Base-by-base conservation (phyloP, 495 filamentous ascomycete species). In the Clavariopsis aquatica region DNA sequence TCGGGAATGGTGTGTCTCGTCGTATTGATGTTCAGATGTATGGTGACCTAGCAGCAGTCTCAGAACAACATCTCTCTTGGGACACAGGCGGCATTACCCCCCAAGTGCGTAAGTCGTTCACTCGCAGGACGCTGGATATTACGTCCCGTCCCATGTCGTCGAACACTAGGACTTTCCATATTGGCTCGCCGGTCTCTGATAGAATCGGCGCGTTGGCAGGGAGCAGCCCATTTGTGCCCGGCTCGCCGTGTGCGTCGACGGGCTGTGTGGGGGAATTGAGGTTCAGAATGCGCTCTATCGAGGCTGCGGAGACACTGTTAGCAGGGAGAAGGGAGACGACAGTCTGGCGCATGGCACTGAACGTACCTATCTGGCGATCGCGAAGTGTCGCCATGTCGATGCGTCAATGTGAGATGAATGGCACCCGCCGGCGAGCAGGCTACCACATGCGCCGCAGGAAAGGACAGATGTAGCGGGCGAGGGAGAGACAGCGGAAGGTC, bases 221-320 rank as follows among this genome's bases (percentile, higher is more conserved):
- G 47, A 89, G 77, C 17, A 90, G 78, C 51, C 88, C 87, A 65
- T 85, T 86, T 41, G 79, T 74, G 28, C 69, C 60, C 23, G 75
- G 61, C 41, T 87, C 84, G 63, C 85, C 81, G 31, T 87, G 79
- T 49, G 71, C 65, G 23, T 88, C 81, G 53, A 81, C 82, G 60
- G 79, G 78, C 45, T 87, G 77, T 57, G 78, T 76, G 47, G 82
- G 74, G 26, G 73, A 20, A 84, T 98, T 98, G 71, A 98, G 78
- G 76, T 96, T 97, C 69, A 98, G 86, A 69, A 98, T 91, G 77
- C 92, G 95, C 78, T 96, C 91, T 68, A 98, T 91, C 1, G 93
- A 95, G 52, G 88, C 95, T 98, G 69, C 38, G 36, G 22, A 75
- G 73, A 26, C 3, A 34, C 31, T 34, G 24, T 43, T 19, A 53